These are phyloP conservation scores for Scedosporium apiospermum DNA, from an alignment of 2,329 filamentous ascomycete genomes.

Conservation along the genomic window DNA sequence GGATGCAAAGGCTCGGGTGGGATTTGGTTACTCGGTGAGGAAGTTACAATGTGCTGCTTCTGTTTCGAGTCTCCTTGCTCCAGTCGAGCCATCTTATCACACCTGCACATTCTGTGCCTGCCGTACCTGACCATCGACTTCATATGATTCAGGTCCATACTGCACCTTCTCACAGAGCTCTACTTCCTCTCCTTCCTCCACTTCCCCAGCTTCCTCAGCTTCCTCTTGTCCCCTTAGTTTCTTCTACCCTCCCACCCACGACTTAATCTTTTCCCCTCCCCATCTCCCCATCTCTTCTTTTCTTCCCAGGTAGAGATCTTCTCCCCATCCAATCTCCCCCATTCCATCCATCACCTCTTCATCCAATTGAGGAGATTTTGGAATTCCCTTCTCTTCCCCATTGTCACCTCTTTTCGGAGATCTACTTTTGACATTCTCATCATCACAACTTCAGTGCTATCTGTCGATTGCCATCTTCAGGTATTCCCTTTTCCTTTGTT, in stretches of 20 bases:
- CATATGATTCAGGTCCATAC: background rate
- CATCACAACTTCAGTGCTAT: background rate
- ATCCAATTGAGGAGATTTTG: background rate
- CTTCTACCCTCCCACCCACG: too few species aligned
- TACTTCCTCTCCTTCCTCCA: conserved; percentile 4
- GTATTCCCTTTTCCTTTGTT: background rate
- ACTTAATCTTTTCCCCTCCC: background rate
- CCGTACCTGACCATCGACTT: background rate
- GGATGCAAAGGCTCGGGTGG: background rate
- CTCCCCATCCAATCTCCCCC: conserved; percentile 8
- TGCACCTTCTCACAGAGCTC: background rate
- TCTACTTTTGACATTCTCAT: conserved; percentile 4
- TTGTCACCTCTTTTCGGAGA: conserved; percentile 4
- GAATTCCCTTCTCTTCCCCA: conserved; percentile 5
- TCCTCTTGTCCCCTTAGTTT: background rate
- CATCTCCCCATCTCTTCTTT: background rate
- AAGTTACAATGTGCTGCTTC: background rate
- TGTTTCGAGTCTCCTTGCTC: background rate
- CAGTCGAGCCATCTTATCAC: background rate
- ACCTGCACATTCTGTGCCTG: background rate
- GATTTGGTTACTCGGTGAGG: background rate
- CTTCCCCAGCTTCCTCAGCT: conserved; percentile 2
- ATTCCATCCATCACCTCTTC: background rate
- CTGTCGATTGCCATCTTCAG: background rate
- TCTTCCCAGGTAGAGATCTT: background rate